Conservation (phyloP, 352 stramenopile species). For the Globisporangium radiosum region DNA sequence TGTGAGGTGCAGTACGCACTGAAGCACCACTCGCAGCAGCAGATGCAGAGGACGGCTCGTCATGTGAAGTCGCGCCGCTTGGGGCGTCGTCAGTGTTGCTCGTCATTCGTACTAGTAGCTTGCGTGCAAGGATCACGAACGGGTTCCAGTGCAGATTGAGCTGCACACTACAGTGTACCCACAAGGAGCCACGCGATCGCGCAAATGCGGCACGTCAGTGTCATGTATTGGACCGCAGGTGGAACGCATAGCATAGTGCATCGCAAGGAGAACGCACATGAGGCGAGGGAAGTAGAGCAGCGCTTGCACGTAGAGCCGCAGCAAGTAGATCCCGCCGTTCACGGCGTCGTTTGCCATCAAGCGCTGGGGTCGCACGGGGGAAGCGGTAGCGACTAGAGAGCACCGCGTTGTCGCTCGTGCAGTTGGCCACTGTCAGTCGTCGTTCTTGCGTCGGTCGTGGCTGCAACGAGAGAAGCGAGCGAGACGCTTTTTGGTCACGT, state of each 20-base stretch:
- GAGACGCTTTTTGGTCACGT: background rate
- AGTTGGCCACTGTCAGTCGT: no score
- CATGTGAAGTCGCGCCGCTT: slow-evolving; percentile 1
- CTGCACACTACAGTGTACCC: slow-evolving; percentile 20
- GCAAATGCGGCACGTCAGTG: background rate
- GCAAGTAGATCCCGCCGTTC: slow-evolving; percentile 35
- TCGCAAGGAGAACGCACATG: slow-evolving; percentile 28
- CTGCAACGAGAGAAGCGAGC: background rate
- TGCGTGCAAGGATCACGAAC: slow-evolving; percentile 41
- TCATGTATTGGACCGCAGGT: no score
- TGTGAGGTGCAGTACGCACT: background rate
- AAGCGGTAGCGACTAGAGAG: background rate
- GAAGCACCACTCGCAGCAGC: background rate
- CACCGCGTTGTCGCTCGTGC: no score
- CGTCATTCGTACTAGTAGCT: slow-evolving; percentile 25
- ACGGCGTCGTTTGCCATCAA: slow-evolving; percentile 21
- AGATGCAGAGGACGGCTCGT: background rate
- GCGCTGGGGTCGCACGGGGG: background rate
- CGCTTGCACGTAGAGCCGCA: slow-evolving; percentile 48
- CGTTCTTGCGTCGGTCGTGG: no score
- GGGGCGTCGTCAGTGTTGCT: slow-evolving; percentile 1
- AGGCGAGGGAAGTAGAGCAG: slow-evolving; percentile 66
- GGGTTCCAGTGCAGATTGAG: slow-evolving; percentile 68
- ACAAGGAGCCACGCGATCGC: background rate
- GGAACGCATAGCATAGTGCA: no score